Base-by-base conservation (phyloP, 345 rosid genomes). In the Bretschneidera sinensis region DNA sequence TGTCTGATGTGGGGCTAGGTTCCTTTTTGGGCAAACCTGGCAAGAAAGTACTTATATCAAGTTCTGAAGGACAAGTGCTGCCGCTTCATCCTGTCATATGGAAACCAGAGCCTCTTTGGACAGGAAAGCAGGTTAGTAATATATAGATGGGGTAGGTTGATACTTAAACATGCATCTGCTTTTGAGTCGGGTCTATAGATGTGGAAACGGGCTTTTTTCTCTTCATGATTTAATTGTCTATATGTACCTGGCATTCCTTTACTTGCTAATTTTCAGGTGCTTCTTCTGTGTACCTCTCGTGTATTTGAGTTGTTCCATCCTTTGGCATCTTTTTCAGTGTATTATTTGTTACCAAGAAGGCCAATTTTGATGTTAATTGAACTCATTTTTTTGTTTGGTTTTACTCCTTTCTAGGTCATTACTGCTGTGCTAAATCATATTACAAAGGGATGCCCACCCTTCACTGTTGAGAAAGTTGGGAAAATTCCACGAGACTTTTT, bases 91-190 rank as follows among this genome's bases (percentile, higher is more conserved):
- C 99, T 62, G 81, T 92, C 68, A 77, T 94, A 60, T 74, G 77
- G 85, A 90, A 94, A 74, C 99, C 99, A 28, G 74, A 75, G 65
- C 87, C 91, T 65, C 88, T 86, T 33, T 94, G 99, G 99, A 87
- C 97, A 0, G 99, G 99, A 70, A 94, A 94, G 72, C 99, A 94
- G 99, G 99, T 94, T 57, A 66, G 63, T 51, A 10, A 9, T 43
- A 20, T 20, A 33, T 21, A 51, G 24, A 52, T 22, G 59, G 8
- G 20, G 51, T 51, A 43, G 43, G n/a, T 53, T 51, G 21, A 31
- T 57, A 39, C 11, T 39, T 39, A 1, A 5, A 39, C 45, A 39
- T 39, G 45, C 45, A 39, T 7, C 4, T 39, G 15, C 45, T 39
- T 39, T 5, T 39, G 16, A 39, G 16, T 5, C 10, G 45, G 9